These are phyloP conservation scores for Barbatosphaeria neglecta DNA, from an alignment of 495 filamentous ascomycete species.

Conservation along the genomic window DNA sequence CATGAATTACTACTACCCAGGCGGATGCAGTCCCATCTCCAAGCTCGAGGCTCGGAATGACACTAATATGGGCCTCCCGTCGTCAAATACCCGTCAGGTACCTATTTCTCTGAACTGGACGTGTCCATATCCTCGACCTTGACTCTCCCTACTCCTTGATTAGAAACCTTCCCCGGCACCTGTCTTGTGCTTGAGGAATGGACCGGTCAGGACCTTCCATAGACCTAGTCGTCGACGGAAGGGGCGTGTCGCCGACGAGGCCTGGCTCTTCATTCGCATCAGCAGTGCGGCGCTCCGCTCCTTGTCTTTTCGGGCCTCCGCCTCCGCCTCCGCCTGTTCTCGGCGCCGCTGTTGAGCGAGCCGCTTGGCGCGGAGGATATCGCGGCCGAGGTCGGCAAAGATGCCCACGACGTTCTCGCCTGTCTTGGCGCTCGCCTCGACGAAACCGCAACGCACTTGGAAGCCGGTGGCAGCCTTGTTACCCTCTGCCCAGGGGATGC, in stretches of 20 bases:
- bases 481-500: slow-evolving; percentile 16
- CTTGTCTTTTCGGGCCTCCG: neutral
- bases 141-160: no score
- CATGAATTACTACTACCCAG: no score
- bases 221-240: neutral
- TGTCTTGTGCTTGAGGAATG: neutral
- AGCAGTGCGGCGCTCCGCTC: neutral
- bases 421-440: slow-evolving; percentile 27
- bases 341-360: slow-evolving; percentile 12
- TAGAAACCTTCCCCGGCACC: neutral
- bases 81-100: no score
- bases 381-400: slow-evolving; percentile 17
- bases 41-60: no score
- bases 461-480: slow-evolving; percentile 11
- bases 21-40: no score
- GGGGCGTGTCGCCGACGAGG: neutral
- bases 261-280: neutral
- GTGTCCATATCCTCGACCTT: no score
- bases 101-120: no score
- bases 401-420: slow-evolving; percentile 22
- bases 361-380: slow-evolving; percentile 15
- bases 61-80: no score
- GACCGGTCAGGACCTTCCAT: neutral
- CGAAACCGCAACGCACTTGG: slow-evolving; percentile 11
- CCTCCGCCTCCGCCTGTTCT: neutral